These are phyloP conservation scores for Fusarium devonianum DNA, from an alignment of 2,329 filamentous ascomycete species.

Conservation along the genomic window DNA sequence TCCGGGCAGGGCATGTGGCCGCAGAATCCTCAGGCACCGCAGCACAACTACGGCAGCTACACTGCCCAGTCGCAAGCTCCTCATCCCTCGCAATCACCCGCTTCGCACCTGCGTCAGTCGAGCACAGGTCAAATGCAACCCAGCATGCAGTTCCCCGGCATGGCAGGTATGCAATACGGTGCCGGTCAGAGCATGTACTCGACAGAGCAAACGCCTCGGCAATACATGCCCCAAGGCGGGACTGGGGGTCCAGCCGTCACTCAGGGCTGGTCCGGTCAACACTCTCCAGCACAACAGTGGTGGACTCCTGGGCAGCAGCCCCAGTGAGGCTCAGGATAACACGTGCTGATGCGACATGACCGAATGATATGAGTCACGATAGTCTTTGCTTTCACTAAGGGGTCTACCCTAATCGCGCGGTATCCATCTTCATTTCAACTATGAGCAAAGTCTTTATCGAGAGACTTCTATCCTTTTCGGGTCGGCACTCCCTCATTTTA, in stretches of 20 bases:
- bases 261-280: constrained; percentile 65
- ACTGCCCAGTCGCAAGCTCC: constrained; percentile 61
- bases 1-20: constrained; percentile 68
- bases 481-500: constrained; percentile 41
- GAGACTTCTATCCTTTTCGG: constrained; percentile 35
- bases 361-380: constrained; percentile 32
- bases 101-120: constrained; percentile 67
- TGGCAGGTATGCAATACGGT: constrained; percentile 66
- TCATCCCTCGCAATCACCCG: constrained; percentile 61
- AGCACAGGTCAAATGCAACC: constrained; percentile 64
- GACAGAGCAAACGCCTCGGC: constrained; percentile 68
- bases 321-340: constrained; percentile 36
- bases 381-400: constrained; percentile 20
- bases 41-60: constrained; percentile 62
- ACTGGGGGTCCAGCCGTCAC: constrained; percentile 58
- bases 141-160: constrained; percentile 68
- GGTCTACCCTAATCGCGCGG: constrained; percentile 20
- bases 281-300: constrained; percentile 67
- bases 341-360: constrained; percentile 32
- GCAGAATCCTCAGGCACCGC: constrained; percentile 69
- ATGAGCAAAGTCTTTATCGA: constrained; percentile 21
- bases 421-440: constrained; percentile 21
- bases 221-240: constrained; percentile 72
- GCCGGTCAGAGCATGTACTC: constrained; percentile 66
- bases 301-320: constrained; percentile 61